phyloP scores from a whole-genome alignment of 192 early-diverging fungal genomes.

The Coemansia sp. region DNA sequence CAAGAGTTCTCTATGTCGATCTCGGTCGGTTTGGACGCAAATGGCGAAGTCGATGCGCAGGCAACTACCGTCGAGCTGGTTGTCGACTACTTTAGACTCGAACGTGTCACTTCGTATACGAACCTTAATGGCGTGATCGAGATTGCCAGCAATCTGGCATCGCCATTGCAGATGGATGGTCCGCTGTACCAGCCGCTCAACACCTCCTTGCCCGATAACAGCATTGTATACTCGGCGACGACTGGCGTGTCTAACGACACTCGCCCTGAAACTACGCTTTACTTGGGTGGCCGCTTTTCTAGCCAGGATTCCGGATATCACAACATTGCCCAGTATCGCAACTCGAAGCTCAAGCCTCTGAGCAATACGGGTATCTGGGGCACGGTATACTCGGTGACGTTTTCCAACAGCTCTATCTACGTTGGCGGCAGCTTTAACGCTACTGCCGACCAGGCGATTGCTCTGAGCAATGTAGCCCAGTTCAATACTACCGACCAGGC shows the following conservation, averaged over 20 bases:
- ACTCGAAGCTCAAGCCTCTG: conserved; percentile 25
- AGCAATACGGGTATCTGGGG: conserved; percentile 36
- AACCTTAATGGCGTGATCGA: conserved; percentile 51
- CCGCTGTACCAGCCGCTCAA: conserved; percentile 46
- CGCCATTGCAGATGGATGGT: conserved; percentile 16
- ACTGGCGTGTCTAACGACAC: conserved; percentile 33
- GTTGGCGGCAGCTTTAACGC: conserved; percentile 49
- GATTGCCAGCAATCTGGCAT: conserved; percentile 24
- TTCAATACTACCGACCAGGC: conserved; percentile 44
- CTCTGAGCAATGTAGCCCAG: conserved; percentile 40
- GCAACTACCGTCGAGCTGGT: conserved; percentile 40
- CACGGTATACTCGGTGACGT: conserved; percentile 37
- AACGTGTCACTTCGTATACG: conserved; percentile 41
- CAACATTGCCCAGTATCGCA: conserved; percentile 65
- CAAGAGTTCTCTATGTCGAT: conserved; percentile 55
- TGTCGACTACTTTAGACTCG: conserved; percentile 39
- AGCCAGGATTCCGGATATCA: conserved; percentile 32
- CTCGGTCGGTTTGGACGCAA: conserved; percentile 39
- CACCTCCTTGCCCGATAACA: conserved; percentile 41
- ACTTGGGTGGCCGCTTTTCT: conserved; percentile 66
- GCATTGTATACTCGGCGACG: conserved; percentile 56
- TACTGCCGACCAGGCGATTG: conserved; percentile 26
- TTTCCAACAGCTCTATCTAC: conserved; percentile 32
- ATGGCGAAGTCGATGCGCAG: conserved; percentile 19
- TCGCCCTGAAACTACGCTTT: conserved; percentile 37